Evolutionary conservation across 1,139 yeast species (phyloP).

Genomic region (Protomyces lactucae-debilis): DNA sequence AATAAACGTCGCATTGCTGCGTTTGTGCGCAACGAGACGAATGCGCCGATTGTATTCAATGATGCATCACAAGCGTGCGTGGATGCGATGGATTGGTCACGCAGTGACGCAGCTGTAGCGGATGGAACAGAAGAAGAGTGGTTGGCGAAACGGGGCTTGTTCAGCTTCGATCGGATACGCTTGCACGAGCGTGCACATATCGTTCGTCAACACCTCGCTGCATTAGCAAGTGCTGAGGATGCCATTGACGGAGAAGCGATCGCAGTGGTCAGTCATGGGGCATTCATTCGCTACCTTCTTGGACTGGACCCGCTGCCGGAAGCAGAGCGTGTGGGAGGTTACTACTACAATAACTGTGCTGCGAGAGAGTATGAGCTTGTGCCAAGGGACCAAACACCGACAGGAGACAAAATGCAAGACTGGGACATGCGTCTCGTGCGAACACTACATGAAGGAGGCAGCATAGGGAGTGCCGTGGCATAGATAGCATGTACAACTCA

Average conservation of each 20-base stretch:
- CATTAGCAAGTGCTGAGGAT: neutral
- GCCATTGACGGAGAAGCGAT: neutral
- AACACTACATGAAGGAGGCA: neutral
- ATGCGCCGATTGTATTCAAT: neutral
- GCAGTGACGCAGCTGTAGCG: neutral
- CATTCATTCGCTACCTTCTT: conserved; percentile 5
- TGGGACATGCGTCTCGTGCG: neutral
- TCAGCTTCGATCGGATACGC: neutral
- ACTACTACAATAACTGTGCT: conserved; percentile 9
- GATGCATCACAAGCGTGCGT: neutral
- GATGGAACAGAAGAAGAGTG: neutral
- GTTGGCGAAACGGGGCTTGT: neutral
- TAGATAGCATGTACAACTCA: neutral
- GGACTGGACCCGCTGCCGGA: neutral
- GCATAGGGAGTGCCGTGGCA: neutral
- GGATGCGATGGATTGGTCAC: neutral
- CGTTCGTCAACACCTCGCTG: neutral
- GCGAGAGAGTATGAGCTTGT: conserved; percentile 2
- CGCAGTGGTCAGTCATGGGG: neutral
- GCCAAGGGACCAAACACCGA: neutral
- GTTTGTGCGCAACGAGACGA: neutral
- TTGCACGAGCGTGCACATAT: neutral
- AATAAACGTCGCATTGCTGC: neutral
- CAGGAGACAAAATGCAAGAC: neutral
- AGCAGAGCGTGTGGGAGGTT: neutral